These are phyloP conservation scores for Penicillium angulare DNA, from an alignment of 495 filamentous ascomycete genomes.

Conservation along the genomic window DNA sequence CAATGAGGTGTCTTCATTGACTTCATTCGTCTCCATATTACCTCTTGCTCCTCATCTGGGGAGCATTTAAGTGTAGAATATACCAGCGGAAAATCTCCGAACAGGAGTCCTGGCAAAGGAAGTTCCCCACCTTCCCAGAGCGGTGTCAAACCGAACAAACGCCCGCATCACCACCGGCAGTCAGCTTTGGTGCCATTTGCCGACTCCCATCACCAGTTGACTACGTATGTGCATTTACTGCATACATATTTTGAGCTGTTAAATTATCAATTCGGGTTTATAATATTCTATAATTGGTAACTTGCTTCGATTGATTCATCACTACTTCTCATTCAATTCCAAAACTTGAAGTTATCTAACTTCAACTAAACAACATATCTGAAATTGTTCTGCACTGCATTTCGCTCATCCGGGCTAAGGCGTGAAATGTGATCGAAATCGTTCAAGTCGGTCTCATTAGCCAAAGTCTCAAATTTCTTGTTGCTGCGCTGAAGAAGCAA, in stretches of 20 bases:
- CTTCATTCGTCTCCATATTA: background rate
- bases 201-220: too few species aligned
- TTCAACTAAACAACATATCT: constrained; percentile 17
- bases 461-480: constrained; percentile 15
- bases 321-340: background rate
- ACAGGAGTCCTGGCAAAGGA: background rate
- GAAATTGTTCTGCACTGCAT: constrained; percentile 17
- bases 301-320: background rate
- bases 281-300: too few species aligned
- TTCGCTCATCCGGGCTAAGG: constrained; percentile 13
- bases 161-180: too few species aligned
- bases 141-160: too few species aligned
- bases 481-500: constrained; percentile 9
- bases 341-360: background rate
- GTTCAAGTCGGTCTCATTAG: constrained; percentile 6
- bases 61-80: background rate
- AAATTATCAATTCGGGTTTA: too few species aligned
- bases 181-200: too few species aligned
- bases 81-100: background rate
- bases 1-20: background rate
- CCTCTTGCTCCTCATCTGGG: background rate
- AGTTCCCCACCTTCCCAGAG: too few species aligned
- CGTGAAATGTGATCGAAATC: constrained; percentile 5
- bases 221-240: too few species aligned
- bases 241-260: too few species aligned